A percentile compares a stretch with the other conserved stretches of the same genome.
phyloP scores from a whole-genome alignment of 2,329 filamentous ascomycete genomes.

The Penicillium hesseltinei region DNA sequence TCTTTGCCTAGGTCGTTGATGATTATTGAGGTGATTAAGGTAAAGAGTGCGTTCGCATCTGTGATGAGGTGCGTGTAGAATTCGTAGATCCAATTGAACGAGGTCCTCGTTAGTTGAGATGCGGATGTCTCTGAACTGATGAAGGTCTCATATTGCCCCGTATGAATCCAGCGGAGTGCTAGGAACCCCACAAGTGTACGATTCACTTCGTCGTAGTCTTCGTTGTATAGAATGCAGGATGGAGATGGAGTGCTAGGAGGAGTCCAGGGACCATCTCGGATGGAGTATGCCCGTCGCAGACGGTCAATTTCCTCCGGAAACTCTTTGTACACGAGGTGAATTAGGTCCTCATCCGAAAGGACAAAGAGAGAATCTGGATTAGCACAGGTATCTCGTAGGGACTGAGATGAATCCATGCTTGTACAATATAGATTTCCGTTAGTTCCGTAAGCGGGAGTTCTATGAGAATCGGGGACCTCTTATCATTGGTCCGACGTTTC shows the following conservation, averaged over 20 bases:
- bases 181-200: constrained; percentile 15
- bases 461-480: not conserved
- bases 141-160: constrained; percentile 13
- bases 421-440: not conserved
- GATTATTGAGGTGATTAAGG: constrained; percentile 14
- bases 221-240: constrained; percentile 13
- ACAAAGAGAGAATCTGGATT: constrained; percentile 11
- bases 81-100: constrained; percentile 15
- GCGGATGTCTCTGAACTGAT: constrained; percentile 10
- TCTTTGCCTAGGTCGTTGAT: constrained; percentile 19
- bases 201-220: constrained; percentile 19
- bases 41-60: constrained; percentile 10
- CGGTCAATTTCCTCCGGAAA: constrained; percentile 17
- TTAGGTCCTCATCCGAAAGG: not conserved
- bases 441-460: not conserved
- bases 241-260: constrained; percentile 5
- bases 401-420: constrained; percentile 2
- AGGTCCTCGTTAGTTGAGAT: constrained; percentile 7
- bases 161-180: constrained; percentile 18
- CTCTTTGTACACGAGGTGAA: constrained; percentile 12
- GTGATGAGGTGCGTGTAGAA: constrained; percentile 7
- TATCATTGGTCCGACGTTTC: not conserved
- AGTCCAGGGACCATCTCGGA: constrained; percentile 8
- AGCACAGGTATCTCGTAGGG: constrained; percentile 8
- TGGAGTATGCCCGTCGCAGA: constrained; percentile 16